These are phyloP conservation scores for Rhizodiscina lignyota DNA, from an alignment of 495 filamentous ascomycete genomes.

Conservation along the genomic window DNA sequence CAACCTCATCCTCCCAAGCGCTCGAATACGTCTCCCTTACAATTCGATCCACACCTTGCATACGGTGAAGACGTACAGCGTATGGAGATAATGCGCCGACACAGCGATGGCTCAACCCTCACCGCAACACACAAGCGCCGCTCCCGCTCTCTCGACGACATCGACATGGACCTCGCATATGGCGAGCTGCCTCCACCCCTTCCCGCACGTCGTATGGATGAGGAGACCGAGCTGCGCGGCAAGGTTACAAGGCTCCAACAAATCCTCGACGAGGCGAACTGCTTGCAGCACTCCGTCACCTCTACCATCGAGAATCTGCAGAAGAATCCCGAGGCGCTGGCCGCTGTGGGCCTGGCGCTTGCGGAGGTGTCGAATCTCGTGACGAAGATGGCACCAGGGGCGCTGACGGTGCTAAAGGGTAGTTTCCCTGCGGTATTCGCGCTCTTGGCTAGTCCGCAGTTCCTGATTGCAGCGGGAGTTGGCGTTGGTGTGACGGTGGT, in stretches of 20 bases:
- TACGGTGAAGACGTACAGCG: conserved; percentile 6
- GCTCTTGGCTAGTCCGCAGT: conserved; percentile 77
- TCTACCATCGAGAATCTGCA: conserved; percentile 77
- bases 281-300: conserved; percentile 67
- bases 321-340: conserved; percentile 81
- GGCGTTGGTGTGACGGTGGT: conserved; percentile 81
- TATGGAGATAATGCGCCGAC: conserved; percentile 11
- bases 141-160: conserved; percentile 27
- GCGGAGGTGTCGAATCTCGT: conserved; percentile 76
- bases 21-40: neutral
- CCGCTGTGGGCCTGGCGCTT: conserved; percentile 81
- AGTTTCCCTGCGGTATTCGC: conserved; percentile 73
- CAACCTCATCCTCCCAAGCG: too few species aligned
- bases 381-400: conserved; percentile 71
- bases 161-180: conserved; percentile 84
- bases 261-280: conserved; percentile 71
- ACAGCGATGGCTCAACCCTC: conserved; percentile 15
- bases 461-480: conserved; percentile 79
- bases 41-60: too few species aligned
- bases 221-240: conserved; percentile 40
- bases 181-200: conserved; percentile 45
- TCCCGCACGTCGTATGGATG: conserved; percentile 5
- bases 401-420: conserved; percentile 54
- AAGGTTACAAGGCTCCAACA: conserved; percentile 53
- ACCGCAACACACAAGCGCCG: conserved; percentile 4